Evolutionary conservation across 2,329 filamentous ascomycete species (phyloP), one percentile per base, ranked within the genome.

Genomic region (Madurella mycetomatis): DNA sequence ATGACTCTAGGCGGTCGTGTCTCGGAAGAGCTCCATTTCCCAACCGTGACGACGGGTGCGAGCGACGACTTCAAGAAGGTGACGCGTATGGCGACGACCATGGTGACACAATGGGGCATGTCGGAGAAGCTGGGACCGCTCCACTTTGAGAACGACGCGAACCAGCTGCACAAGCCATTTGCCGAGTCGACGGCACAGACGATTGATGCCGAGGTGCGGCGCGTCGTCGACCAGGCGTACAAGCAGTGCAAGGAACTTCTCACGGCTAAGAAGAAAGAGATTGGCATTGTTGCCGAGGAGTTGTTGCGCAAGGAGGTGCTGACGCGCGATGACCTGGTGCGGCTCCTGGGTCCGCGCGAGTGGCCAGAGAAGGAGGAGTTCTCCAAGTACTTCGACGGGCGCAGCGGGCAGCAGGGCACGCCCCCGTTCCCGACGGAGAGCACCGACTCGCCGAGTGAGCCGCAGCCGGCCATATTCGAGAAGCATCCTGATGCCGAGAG

Each of bases 81-180:
- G 41, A 96, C 94, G 2, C 83, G 86, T 53, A 92, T 96, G 88
- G 95, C 94, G 3, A 95, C 89, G 16, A 87, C 88, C 58, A 99
- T 99, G 94, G 94, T 99, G 31, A 99, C 92, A n/a, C 90, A 96
- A 71, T 99, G 91, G 86, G 94, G 94, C 63, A 99, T 99, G 94
- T 95, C 88, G 41, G 83, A 89, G 62, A 95, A 95, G 75, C 86
- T 99, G 45, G 92, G 92, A 31, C 92, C 92, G 60, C 80, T 99
- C 59, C 88, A 95, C 77, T 99, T 92, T 72, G 87, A 94, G 65
- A 88, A 89, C 68, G 81, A 90, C 66, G 82, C 88, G 60, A 88
- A 89, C 69, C 85, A 89, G 67, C 74, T 96, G 56, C 86, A 92
- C 69, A 99, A 99, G 77, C 94, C 94, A 0, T 99, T 97, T 74